Conservation (phyloP, 441 rosid genomes). For the Populus trichocarpa region DNA sequence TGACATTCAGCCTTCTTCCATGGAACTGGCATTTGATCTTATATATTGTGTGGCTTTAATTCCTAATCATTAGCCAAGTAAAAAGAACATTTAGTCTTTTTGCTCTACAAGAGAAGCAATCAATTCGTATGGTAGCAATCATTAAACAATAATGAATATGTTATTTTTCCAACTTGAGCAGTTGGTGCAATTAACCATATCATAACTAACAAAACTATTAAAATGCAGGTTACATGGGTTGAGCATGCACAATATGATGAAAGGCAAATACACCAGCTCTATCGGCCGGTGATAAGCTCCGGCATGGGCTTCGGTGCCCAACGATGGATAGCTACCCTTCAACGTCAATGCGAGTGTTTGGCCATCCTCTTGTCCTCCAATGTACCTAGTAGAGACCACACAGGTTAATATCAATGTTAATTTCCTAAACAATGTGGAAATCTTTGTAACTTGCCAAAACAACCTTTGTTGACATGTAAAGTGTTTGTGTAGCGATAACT, state of each 20-base stretch:
- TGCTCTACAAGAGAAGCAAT: not conserved
- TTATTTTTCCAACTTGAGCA: not conserved
- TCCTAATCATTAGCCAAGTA: conserved; percentile 7
- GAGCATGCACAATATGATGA: conserved; percentile 86
- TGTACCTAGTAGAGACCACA: conserved; percentile 40
- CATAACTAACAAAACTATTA: not conserved
- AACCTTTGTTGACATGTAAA: not conserved
- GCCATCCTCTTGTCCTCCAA: conserved; percentile 73
- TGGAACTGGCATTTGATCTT: not conserved
- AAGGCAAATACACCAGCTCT: conserved; percentile 58
- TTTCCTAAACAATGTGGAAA: not conserved
- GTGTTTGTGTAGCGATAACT: conserved; percentile 46
- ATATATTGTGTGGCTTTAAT: not conserved
- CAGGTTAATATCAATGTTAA: conserved; percentile 25
- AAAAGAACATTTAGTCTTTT: not conserved
- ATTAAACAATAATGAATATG: not conserved
- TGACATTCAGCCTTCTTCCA: too few species aligned
- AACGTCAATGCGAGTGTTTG: conserved; percentile 81
- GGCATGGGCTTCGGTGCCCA: conserved; percentile 92
- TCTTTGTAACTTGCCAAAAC: not conserved
- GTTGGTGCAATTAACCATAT: not conserved
- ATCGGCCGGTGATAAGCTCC: conserved; percentile 50
- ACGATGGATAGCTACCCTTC: conserved; percentile 90
- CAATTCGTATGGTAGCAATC: not conserved
- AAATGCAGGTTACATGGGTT: conserved; percentile 86